phyloP scores from a whole-genome alignment of 2,329 filamentous ascomycete species.

The Hortaea werneckii region DNA sequence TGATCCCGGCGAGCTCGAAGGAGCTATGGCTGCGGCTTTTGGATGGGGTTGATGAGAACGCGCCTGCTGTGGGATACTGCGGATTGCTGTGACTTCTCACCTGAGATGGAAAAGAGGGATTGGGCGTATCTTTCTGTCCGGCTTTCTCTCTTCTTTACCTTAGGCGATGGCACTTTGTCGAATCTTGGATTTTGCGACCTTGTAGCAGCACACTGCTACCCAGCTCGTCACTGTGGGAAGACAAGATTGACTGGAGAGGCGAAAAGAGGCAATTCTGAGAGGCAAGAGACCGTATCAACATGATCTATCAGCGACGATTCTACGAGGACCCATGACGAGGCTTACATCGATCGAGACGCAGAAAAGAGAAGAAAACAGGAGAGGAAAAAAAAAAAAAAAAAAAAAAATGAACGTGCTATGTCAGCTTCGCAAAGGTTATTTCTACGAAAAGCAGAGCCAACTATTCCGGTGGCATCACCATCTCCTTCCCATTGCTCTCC shows the following conservation, averaged over 20 bases:
- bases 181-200: background rate
- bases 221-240: too few relatives aligned
- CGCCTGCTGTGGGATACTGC: background rate
- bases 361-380: too few relatives aligned
- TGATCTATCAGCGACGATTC: too few relatives aligned
- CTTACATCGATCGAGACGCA: too few relatives aligned
- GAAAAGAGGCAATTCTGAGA: too few relatives aligned
- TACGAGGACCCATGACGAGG: too few relatives aligned
- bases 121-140: background rate
- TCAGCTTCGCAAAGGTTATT: too few relatives aligned
- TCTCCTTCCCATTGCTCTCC: slow-evolving; percentile 27
- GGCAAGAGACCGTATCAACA: too few relatives aligned
- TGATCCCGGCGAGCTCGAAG: background rate
- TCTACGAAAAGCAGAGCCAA: background rate
- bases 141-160: background rate
- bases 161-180: background rate
- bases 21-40: background rate
- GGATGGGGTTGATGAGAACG: background rate
- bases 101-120: background rate
- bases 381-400: too few relatives aligned
- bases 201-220: too few relatives aligned
- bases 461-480: slow-evolving; percentile 20
- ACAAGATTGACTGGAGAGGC: too few relatives aligned
- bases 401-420: too few relatives aligned
- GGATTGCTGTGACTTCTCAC: background rate